phyloP scores from a whole-genome alignment of 306 rosid genomes.

The Acacia confusa region DNA sequence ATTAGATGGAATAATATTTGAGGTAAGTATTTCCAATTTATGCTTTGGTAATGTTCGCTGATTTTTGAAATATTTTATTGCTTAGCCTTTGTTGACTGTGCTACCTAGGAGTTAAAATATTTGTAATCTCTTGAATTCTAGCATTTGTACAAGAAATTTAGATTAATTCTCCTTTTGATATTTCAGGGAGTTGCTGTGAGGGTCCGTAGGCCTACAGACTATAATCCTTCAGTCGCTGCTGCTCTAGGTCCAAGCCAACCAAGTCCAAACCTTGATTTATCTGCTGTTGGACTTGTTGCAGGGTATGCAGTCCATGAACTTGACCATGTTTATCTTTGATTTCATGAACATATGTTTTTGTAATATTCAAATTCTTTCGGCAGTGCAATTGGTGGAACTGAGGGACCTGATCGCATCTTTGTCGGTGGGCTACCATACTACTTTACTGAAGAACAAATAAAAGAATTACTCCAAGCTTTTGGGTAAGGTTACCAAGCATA shows the following conservation, averaged over 20 bases:
- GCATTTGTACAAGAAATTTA: not conserved
- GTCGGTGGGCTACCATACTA: constrained; percentile 86
- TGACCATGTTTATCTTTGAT: not conserved
- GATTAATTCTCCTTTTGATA: constrained; percentile 24
- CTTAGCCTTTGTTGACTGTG: not conserved
- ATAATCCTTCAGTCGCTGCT: constrained; percentile 80
- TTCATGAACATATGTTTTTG: not conserved
- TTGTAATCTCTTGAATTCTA: not conserved
- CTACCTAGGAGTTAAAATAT: not conserved
- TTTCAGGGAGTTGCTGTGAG: constrained; percentile 79
- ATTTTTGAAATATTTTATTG: not conserved
- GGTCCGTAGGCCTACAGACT: constrained; percentile 86
- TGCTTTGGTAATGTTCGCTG: constrained; percentile 36
- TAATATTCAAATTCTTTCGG: constrained; percentile 25
- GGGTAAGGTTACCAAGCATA: constrained; percentile 48
- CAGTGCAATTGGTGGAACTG: constrained; percentile 65
- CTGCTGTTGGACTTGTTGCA: constrained; percentile 69
- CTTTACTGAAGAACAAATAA: constrained; percentile 75
- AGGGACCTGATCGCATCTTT: constrained; percentile 83
- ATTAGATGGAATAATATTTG: constrained; percentile 80
- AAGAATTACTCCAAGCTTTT: constrained; percentile 71
- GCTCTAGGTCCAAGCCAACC: constrained; percentile 83
- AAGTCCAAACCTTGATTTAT: constrained; percentile 69
- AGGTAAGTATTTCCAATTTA: constrained; percentile 47
- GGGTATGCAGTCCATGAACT: constrained; percentile 43